A percentile compares a stretch with the other conserved stretches of the same genome.
Conservation (phyloP, 768 basidiomycete species). For the Trichaptum fuscoviolaceum region DNA sequence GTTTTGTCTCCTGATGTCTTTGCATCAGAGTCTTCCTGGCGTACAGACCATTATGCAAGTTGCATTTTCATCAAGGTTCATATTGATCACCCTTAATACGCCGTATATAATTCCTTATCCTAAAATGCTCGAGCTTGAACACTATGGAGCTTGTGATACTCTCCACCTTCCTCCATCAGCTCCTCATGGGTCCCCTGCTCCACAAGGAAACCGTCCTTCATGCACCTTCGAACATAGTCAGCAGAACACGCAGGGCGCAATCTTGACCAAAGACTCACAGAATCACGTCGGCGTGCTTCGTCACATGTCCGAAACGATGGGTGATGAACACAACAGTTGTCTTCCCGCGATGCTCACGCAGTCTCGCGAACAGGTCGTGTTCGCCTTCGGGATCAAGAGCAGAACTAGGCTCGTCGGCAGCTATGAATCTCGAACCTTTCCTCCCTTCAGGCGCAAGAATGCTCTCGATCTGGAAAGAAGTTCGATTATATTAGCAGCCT, state of each 20-base stretch:
- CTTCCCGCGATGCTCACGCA: slow-evolving; percentile 8
- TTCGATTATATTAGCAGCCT: background rate
- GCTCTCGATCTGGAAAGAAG: slow-evolving; percentile 23
- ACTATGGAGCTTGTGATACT: slow-evolving; percentile 38
- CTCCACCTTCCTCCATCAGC: slow-evolving; percentile 30
- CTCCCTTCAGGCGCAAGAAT: slow-evolving; percentile 33
- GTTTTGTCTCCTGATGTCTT: too few relatives aligned
- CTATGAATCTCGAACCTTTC: slow-evolving; percentile 16
- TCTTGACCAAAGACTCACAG: slow-evolving; percentile 20
- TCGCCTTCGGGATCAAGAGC: slow-evolving; percentile 22
- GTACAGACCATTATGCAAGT: too few relatives aligned
- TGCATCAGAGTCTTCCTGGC: too few relatives aligned
- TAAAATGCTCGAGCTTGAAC: slow-evolving; percentile 33
- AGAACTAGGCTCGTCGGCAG: slow-evolving; percentile 21
- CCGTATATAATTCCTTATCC: background rate
- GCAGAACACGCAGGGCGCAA: background rate
- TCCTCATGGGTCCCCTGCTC: slow-evolving; percentile 38
- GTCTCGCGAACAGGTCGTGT: slow-evolving; percentile 11
- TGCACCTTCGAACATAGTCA: slow-evolving; percentile 29
- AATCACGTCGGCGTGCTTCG: slow-evolving; percentile 32
- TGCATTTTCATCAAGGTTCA: background rate
- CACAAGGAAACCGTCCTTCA: slow-evolving; percentile 37
- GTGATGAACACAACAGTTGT: slow-evolving; percentile 28
- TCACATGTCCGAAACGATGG: slow-evolving; percentile 34
- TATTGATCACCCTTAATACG: background rate